Evolutionary conservation across 2,329 filamentous ascomycete species (phyloP), one percentile per base, ranked within the genome.

Genomic region (Acephala macrosclerotiorum): DNA sequence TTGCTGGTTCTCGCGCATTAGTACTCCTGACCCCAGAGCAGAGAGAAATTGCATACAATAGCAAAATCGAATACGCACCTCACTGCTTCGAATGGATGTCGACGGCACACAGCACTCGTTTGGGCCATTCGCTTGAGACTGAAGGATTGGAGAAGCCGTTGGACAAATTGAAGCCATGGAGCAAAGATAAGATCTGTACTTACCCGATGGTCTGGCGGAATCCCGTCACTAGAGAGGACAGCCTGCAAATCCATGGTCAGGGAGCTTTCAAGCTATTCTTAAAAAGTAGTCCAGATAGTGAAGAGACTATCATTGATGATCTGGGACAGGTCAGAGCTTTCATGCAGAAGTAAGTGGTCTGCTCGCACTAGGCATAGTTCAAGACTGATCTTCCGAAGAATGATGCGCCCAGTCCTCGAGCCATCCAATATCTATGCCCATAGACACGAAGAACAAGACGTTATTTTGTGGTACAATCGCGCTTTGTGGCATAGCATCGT

Each of bases 401-500:
- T 79, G 20, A 79, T 79, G 77, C 70, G 76, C 8, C 78, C 77
- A 3, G 74, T 72, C 1, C 66, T 78, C 26, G 72, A 64, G 63
- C 77, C 67, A 42, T 76, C 62, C 74, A 78, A 67, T 55, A 79
- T 78, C 36, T 79, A 78, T 60, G 76, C 77, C 14, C 77, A 79
- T 61, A 69, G 66, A 56, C 76, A 79, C 65, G 66, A 78, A 33
- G 76, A 79, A 62, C 75, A 78, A 68, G 77, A 79, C 69, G 77
- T 79, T 5, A 76, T 79, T 51, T 69, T 79, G 20, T 79, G 77
- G 77, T 79, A 79, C 66, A 79, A 79, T 64, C 71, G 78, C 12
- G 77, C 77, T 0, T 67, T 79, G 12, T 79, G 78, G 78, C 78
- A 80, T 60, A 78, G 76, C 53, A 79, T 79, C 61, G 77, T 79